Percentiles rank a stretch among this genome's conserved stretches.
These are phyloP conservation scores for Trypanosoma melophagium DNA, from an alignment of 208 protist species.

Conservation along the genomic window DNA sequence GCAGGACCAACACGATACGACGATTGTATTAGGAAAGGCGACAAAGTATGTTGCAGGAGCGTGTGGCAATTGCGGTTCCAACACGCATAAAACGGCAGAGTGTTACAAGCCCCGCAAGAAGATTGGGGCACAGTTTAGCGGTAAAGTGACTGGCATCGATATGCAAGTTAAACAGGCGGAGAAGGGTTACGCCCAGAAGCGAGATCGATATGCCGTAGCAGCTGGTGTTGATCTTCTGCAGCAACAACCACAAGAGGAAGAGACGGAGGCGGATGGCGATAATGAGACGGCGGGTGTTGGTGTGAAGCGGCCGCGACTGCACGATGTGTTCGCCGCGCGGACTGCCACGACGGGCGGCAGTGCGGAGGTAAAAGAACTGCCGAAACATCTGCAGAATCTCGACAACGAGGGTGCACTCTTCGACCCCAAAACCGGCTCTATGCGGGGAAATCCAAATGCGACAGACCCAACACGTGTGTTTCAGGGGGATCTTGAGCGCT, in stretches of 20 bases:
- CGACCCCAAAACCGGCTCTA: slow-evolving; percentile 83
- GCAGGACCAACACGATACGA: slow-evolving; percentile 40
- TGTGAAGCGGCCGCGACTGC: slow-evolving; percentile 19
- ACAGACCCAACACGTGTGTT: slow-evolving; percentile 60
- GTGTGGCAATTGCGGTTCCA: slow-evolving; percentile 98
- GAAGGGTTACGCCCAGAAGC: slow-evolving; percentile 65
- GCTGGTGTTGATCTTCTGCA: slow-evolving; percentile 66
- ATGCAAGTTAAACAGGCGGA: slow-evolving; percentile 33
- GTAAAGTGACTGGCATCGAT: slow-evolving; percentile 64
- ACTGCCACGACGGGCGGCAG: slow-evolving; percentile 64
- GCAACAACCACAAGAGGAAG: slow-evolving; percentile 17
- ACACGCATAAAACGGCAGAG: slow-evolving; percentile 95
- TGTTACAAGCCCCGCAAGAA: slow-evolving; percentile 92
- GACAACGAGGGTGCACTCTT: slow-evolving; percentile 69
- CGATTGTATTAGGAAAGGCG: slow-evolving; percentile 52
- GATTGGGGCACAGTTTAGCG: slow-evolving; percentile 68
- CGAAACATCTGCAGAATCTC: slow-evolving; percentile 87
- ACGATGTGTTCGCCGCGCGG: slow-evolving; percentile 49
- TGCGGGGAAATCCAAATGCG: slow-evolving; percentile 86
- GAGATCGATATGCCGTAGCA: slow-evolving; percentile 65
- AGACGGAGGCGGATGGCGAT: slow-evolving; percentile 10
- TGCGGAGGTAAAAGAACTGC: slow-evolving; percentile 73
- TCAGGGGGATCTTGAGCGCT: slow-evolving; percentile 76
- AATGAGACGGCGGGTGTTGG: background rate
- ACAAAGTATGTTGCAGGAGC: slow-evolving; percentile 95